Evolutionary conservation across 257 asterid genomes (phyloP).

Genomic region (Solanum bulbocastanum): DNA sequence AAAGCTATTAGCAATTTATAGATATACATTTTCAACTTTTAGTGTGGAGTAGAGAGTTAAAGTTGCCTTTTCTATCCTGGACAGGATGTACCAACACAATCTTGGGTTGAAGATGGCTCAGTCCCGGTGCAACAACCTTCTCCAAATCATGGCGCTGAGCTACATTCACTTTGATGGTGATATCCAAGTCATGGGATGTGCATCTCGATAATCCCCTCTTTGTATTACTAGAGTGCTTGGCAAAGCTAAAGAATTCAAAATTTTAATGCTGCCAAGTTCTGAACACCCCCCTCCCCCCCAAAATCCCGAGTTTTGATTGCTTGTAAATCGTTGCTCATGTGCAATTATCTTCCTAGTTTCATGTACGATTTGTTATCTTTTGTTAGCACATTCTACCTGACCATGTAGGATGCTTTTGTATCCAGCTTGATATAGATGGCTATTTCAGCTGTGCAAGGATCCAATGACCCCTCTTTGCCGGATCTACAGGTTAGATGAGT

Average conservation of each 20-base stretch:
- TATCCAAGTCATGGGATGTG: neutral
- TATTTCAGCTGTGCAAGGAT: neutral
- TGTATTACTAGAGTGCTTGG: neutral
- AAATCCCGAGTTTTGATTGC: neutral
- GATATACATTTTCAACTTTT: neutral
- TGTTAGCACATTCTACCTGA: neutral
- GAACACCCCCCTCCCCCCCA: too few species aligned
- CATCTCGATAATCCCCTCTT: neutral
- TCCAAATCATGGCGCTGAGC: neutral
- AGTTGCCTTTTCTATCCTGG: neutral
- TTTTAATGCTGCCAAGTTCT: neutral
- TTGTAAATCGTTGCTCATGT: neutral
- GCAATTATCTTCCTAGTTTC: neutral
- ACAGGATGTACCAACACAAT: neutral
- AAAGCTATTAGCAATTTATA: neutral
- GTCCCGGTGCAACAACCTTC: slow-evolving; percentile 4
- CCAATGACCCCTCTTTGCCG: neutral
- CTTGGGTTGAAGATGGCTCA: neutral
- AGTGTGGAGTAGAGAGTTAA: neutral
- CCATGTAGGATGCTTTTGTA: neutral
- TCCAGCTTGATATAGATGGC: neutral
- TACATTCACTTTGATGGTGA: neutral
- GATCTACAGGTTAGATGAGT: neutral
- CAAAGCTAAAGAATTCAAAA: neutral
- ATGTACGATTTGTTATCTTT: neutral